phyloP scores from a whole-genome alignment of 345 rosid species.

The Acer campestre region DNA sequence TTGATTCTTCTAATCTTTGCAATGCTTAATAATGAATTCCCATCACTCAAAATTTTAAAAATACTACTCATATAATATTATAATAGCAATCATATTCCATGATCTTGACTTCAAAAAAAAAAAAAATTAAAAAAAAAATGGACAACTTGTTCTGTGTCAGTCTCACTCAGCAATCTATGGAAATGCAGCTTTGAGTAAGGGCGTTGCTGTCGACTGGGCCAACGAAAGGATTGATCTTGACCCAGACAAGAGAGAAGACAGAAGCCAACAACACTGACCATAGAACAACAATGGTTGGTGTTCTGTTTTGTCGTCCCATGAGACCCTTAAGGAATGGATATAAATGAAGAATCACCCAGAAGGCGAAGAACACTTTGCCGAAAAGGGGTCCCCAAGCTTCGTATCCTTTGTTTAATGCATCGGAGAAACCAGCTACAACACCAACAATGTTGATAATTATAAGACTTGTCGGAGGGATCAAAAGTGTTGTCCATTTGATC shows the following conservation, averaged over 20 bases:
- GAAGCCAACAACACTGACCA: conserved; percentile 97
- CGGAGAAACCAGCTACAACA: conserved; percentile 98
- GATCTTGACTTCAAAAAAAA: background rate
- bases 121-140: background rate
- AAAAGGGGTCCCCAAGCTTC: conserved; percentile 99
- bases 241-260: conserved; percentile 96
- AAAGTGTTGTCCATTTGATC: conserved; percentile 89
- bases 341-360: conserved; percentile 97
- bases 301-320: conserved; percentile 98
- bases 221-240: conserved; percentile 84
- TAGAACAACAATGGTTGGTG: conserved; percentile 89
- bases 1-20: conserved; percentile 6
- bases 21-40: background rate
- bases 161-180: conserved; percentile 73
- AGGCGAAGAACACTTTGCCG: conserved; percentile 90
- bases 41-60: background rate
- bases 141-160: background rate
- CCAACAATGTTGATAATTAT: conserved; percentile 87
- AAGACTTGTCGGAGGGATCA: conserved; percentile 91
- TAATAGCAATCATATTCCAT: background rate
- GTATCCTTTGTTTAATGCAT: conserved; percentile 94
- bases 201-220: conserved; percentile 28
- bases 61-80: background rate
- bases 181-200: conserved; percentile 57
- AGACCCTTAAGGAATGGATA: conserved; percentile 99